Base-by-base conservation (phyloP, 495 filamentous ascomycete species). In the Trichoderma asperelloides region DNA sequence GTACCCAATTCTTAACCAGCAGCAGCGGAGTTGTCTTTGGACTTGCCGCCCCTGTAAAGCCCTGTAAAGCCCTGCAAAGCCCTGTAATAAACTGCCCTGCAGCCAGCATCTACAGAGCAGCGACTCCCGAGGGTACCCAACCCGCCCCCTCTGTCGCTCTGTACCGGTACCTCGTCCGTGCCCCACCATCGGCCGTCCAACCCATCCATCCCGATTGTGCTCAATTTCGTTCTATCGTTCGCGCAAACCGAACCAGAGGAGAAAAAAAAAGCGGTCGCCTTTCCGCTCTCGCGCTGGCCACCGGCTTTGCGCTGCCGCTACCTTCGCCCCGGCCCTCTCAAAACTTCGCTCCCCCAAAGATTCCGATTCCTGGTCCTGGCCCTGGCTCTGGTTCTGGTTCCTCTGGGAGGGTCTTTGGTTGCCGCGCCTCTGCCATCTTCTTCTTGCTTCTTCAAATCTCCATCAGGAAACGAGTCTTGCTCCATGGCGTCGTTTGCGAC, bases 281-380 rank as follows among this genome's bases (percentile, higher is more conserved):
- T 37, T 37, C 9, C 33, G 33, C 33, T 37, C 33, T 37, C 33
- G 6, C 33, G 33, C 33, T 16, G 55, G 55, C 55, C 55, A 60
- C 55, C 16, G 55, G 55, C 55, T 23, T n/a, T 51, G 47, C 47
- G 47, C 47, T 28, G 55, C 55, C 33, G 55, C 55, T 60, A 60
- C 25, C 55, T 4, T 37, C 55, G 55, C 55, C 55, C 55, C 25
- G 55, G 55, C 55, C 55, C 55, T 60, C 9, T 37, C 55, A 60
- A 60, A 60, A 60, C 55, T 60, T 30, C 16, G n/a, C 55, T 60
- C 55, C 55, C 55, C 13, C 55, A 60, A 28, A n/a, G n/a, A n/a
- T n/a, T n/a, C n/a, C n/a, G 33, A 37, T 8, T 37, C 33, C 33
- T 8, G 23, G 27, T 60, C 55, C 55, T 60, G 55, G 23, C 30